Conservation (phyloP, 1,284 basidiomycete species). For the Ceratobasidium sp. region DNA sequence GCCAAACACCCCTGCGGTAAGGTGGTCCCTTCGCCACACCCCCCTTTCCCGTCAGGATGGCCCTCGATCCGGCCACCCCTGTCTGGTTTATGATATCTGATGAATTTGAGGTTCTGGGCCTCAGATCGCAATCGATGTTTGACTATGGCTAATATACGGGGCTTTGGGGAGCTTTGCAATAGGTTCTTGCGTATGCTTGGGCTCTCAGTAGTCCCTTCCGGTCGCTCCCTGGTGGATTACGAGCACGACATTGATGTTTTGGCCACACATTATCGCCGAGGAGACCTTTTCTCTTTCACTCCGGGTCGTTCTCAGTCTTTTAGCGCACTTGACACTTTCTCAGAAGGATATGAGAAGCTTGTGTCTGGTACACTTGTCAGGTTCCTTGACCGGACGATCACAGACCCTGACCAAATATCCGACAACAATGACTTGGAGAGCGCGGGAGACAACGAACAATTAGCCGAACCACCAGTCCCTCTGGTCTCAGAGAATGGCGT, state of each 20-base stretch:
- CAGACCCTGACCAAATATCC: neutral
- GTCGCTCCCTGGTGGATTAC: neutral
- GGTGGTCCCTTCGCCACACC: no score
- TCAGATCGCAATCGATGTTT: no score
- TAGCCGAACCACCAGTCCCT: neutral
- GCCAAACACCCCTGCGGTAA: no score
- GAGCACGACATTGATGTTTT: constrained; percentile 7
- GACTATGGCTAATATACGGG: neutral
- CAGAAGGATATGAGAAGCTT: neutral
- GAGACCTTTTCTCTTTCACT: neutral
- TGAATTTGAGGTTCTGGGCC: no score
- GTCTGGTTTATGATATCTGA: no score
- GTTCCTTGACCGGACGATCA: neutral
- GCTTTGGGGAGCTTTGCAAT: neutral
- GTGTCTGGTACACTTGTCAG: neutral
- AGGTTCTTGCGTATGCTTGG: neutral
- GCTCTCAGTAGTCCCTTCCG: neutral
- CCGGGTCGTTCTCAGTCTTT: neutral
- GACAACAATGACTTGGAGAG: neutral
- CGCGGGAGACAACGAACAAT: neutral
- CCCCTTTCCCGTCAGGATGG: no score
- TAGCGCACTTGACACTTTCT: neutral
- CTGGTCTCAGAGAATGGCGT: neutral
- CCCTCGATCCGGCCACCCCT: no score
- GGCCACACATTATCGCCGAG: neutral